Percentiles rank a stretch among this genome's conserved stretches.
These are phyloP conservation scores for Musa schizocarpa DNA, from an alignment of 176 grass and related monocot species.

Conservation along the genomic window DNA sequence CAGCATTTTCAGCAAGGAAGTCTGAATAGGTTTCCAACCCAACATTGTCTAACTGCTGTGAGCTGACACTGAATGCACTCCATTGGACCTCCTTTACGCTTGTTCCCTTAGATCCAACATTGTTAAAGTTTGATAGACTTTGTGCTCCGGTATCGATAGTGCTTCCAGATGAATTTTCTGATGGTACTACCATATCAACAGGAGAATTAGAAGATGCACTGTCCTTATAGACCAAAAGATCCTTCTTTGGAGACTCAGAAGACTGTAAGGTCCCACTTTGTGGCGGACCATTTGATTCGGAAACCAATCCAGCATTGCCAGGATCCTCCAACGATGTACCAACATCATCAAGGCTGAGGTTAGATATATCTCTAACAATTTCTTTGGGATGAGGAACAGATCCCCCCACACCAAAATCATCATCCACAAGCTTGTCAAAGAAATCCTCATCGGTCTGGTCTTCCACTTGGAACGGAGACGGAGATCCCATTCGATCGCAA, in stretches of 20 bases:
- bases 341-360: slow-evolving; percentile 28
- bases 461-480: slow-evolving; percentile 30
- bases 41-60: slow-evolving; percentile 13
- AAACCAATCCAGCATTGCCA: neutral
- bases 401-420: slow-evolving; percentile 31
- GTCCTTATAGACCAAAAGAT: neutral
- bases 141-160: slow-evolving; percentile 22
- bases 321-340: slow-evolving; percentile 21
- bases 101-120: slow-evolving; percentile 31
- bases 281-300: neutral
- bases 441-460: slow-evolving; percentile 91
- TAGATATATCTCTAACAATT: slow-evolving; percentile 26
- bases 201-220: neutral
- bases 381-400: slow-evolving; percentile 11
- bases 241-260: neutral
- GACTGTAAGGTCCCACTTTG: neutral
- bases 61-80: slow-evolving; percentile 44
- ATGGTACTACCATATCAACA: neutral
- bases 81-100: slow-evolving; percentile 81
- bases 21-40: slow-evolving; percentile 39
- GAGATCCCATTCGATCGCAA: slow-evolving; percentile 17
- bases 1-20: slow-evolving; percentile 15
- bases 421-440: slow-evolving; percentile 82
- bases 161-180: neutral
- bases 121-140: slow-evolving; percentile 20